These are phyloP conservation scores for Chlorociboria aeruginascens DNA, from an alignment of 495 filamentous ascomycete species.

Conservation along the genomic window DNA sequence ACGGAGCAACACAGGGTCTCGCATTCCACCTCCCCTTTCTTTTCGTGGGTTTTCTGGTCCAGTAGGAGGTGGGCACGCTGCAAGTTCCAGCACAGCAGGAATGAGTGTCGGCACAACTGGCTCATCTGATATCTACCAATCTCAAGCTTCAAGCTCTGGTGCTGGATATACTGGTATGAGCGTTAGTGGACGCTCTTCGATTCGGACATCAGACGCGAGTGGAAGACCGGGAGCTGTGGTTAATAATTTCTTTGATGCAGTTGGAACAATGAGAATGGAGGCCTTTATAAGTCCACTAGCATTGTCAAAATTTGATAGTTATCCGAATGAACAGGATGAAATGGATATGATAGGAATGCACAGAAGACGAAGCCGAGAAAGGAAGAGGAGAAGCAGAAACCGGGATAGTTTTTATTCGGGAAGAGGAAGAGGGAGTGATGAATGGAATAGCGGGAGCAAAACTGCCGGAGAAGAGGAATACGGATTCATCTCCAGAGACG, in stretches of 20 bases:
- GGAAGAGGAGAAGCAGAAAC: constrained; percentile 14
- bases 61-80: constrained; percentile 38
- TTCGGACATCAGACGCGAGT: constrained; percentile 18
- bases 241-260: constrained; percentile 58
- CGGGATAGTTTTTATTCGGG: constrained; percentile 17
- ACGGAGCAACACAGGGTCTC: constrained; percentile 71
- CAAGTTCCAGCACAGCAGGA: constrained; percentile 38
- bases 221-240: constrained; percentile 22
- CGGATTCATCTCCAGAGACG: constrained; percentile 24
- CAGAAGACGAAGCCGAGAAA: constrained; percentile 13
- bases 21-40: constrained; percentile 48
- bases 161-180: constrained; percentile 33
- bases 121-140: constrained; percentile 46
- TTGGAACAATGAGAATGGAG: constrained; percentile 94
- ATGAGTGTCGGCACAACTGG: constrained; percentile 38
- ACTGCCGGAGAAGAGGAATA: constrained; percentile 25
- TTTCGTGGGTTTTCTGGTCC: constrained; percentile 64
- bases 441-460: constrained; percentile 23
- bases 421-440: constrained; percentile 16
- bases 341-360: constrained; percentile 17
- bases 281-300: constrained; percentile 65
- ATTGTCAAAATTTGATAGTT: constrained; percentile 15
- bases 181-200: constrained; percentile 36
- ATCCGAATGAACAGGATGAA: constrained; percentile 17
- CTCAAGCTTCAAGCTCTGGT: constrained; percentile 16